Percentiles rank a stretch among this genome's conserved stretches.
Evolutionary conservation across 768 basidiomycete species (phyloP).

Genomic region (Calocybe gangraenosa): DNA sequence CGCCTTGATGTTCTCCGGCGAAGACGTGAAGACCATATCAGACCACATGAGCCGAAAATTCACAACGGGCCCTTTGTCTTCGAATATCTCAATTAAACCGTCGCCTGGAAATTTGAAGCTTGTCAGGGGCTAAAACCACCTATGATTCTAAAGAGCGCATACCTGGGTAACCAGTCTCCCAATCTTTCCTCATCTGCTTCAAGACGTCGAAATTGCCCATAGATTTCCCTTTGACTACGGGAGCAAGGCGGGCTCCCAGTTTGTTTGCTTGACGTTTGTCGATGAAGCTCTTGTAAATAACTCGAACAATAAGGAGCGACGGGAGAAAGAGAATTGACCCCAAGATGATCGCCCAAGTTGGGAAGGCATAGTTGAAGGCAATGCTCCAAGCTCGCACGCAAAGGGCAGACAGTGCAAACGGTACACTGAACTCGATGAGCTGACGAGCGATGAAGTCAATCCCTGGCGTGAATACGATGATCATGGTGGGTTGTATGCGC

Average conservation of each 20-base stretch:
- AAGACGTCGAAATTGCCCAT: conserved; percentile 46
- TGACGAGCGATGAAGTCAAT: conserved; percentile 27
- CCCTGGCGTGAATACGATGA: conserved; percentile 30
- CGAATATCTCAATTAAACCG: conserved; percentile 30
- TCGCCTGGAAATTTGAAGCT: conserved; percentile 38
- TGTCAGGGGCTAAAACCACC: no score
- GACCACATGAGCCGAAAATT: conserved; percentile 43
- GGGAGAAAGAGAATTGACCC: conserved; percentile 30
- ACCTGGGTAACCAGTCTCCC: conserved; percentile 49
- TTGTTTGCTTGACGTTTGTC: conserved; percentile 35
- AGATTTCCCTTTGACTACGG: conserved; percentile 30
- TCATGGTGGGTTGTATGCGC: no score
- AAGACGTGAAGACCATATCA: conserved; percentile 41
- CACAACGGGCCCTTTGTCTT: conserved; percentile 34
- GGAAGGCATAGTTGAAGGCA: conserved; percentile 22
- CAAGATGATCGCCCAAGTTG: conserved; percentile 33
- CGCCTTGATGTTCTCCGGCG: conserved; percentile 53
- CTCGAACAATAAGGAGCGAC: conserved; percentile 22
- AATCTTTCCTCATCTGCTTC: conserved; percentile 28
- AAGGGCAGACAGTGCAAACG: conserved; percentile 14
- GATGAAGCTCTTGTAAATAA: conserved; percentile 24
- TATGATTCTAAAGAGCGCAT: neutral
- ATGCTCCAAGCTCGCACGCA: conserved; percentile 14
- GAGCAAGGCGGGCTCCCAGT: conserved; percentile 43
- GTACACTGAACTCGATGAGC: conserved; percentile 14